phyloP scores from a whole-genome alignment of 306 rosid genomes.

The Vigna nakashimae region DNA sequence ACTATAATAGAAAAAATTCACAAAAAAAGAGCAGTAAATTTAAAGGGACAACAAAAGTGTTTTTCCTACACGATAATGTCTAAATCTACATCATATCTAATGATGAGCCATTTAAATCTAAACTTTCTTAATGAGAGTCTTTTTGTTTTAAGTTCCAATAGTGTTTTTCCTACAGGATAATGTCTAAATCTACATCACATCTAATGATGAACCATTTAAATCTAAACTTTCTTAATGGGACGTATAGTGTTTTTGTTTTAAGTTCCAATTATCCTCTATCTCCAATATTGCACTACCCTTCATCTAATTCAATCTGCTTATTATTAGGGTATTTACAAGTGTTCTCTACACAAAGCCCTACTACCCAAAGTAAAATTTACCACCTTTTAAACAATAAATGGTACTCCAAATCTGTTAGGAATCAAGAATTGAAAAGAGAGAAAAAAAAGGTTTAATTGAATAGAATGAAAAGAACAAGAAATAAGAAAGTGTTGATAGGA shows the following conservation, averaged over 20 bases:
- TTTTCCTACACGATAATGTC: not conserved
- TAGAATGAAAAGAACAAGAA: no score
- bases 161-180: not conserved
- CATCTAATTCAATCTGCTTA: not conserved
- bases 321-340: not conserved
- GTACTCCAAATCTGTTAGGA: no score
- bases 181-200: not conserved
- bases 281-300: not conserved
- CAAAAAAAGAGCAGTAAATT: not conserved
- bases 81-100: not conserved
- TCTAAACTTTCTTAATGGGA: not conserved
- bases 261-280: not conserved
- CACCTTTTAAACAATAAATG: not conserved
- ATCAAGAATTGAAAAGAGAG: no score
- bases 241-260: not conserved
- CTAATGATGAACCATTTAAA: not conserved
- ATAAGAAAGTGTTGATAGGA: no score
- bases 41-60: not conserved
- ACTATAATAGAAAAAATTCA: constrained; percentile 3
- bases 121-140: not conserved
- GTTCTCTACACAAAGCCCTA: not conserved
- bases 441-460: no score
- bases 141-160: not conserved
- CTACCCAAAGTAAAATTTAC: not conserved
- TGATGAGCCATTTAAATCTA: not conserved